These are phyloP conservation scores for Penicillium concentricum DNA, from an alignment of 2,329 filamentous ascomycete genomes.

Conservation along the genomic window DNA sequence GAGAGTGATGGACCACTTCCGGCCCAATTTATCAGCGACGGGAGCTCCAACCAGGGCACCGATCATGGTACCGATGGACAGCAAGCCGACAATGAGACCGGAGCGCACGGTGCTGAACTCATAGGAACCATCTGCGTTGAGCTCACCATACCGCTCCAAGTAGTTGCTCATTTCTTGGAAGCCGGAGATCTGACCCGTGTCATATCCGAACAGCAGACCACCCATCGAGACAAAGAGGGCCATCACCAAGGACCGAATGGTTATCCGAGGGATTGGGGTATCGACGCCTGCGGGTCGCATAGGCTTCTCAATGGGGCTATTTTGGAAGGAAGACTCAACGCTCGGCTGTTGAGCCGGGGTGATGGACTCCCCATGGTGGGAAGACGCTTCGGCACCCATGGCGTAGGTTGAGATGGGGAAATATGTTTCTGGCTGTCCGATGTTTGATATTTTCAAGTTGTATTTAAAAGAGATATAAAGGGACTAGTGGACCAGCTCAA, in stretches of 20 bases:
- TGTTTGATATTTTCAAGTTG: not conserved
- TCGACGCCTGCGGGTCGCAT: slow-evolving; percentile 24
- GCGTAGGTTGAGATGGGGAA: slow-evolving; percentile 1
- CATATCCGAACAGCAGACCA: slow-evolving; percentile 47
- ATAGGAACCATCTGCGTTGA: slow-evolving; percentile 30
- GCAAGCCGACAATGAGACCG: slow-evolving; percentile 44
- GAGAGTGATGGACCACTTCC: slow-evolving; percentile 43
- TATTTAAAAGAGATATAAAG: not conserved
- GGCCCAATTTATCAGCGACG: slow-evolving; percentile 43
- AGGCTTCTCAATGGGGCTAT: slow-evolving; percentile 24
- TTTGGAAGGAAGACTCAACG: slow-evolving; percentile 22
- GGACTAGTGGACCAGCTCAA: slow-evolving; percentile 1
- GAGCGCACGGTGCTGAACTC: slow-evolving; percentile 42
- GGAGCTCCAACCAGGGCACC: slow-evolving; percentile 43
- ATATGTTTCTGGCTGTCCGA: not conserved
- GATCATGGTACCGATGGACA: slow-evolving; percentile 46
- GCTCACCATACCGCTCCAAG: slow-evolving; percentile 39
- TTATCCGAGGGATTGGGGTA: slow-evolving; percentile 36
- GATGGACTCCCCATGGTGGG: slow-evolving; percentile 34
- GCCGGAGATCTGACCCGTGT: slow-evolving; percentile 48
- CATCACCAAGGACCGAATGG: slow-evolving; percentile 41
- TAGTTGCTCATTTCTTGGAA: slow-evolving; percentile 47
- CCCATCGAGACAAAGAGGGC: slow-evolving; percentile 49
- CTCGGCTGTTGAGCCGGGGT: slow-evolving; percentile 29
- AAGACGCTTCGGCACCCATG: slow-evolving; percentile 32